Evolutionary conservation across 352 stramenopile genomes (phyloP), one percentile per base, ranked within the genome.

Genomic region (Phytopythium sindhum): DNA sequence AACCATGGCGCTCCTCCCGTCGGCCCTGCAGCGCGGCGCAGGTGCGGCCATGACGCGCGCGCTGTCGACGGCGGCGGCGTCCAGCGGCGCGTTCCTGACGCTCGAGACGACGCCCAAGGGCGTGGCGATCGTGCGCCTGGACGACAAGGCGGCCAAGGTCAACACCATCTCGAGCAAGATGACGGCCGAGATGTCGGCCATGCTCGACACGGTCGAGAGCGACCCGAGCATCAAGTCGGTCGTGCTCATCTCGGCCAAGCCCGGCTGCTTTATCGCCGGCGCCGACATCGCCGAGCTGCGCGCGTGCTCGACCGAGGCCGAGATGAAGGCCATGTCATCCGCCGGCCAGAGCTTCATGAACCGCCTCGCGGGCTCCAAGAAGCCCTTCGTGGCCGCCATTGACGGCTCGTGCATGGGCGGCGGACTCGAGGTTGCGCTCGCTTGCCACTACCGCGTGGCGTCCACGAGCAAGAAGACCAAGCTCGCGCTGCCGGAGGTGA

Each of bases 391-490:
- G 3, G 95, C 91, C 28, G 97, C 96, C 44, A 99, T 99, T 68
- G 90, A 99, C 67, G 97, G 97, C 44, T 95, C 92, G 26, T 98
- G 93, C 55, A 86, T 99, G 39, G 97, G 97, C 55, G 97, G 97
- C 45, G 97, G 97, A 8, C 78, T 99, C 29, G 97, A 99, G 73
- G 97, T 98, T 72, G 95, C 96, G 9, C 81, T 99, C 47, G 97
- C 97, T 73, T 99, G 97, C 74, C 94, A 99, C 77, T 99, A 99
- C 80, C 92, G 97, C 60, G 95, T 99, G 50, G 97, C 95, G 19
- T 97, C 91, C 44, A 91, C 97, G 64, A 93, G 78, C 57, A 88
- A 93, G 48, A 99, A 99, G 73, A 99, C 97, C 41, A 97, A 98
- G 67, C 71, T 99, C 21, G 94, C 95, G 21, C 70, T 99, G 29